A percentile compares a stretch with the other conserved stretches of the same genome.
Conservation (phyloP, 768 basidiomycete species). For the Mycena epipterygia region DNA sequence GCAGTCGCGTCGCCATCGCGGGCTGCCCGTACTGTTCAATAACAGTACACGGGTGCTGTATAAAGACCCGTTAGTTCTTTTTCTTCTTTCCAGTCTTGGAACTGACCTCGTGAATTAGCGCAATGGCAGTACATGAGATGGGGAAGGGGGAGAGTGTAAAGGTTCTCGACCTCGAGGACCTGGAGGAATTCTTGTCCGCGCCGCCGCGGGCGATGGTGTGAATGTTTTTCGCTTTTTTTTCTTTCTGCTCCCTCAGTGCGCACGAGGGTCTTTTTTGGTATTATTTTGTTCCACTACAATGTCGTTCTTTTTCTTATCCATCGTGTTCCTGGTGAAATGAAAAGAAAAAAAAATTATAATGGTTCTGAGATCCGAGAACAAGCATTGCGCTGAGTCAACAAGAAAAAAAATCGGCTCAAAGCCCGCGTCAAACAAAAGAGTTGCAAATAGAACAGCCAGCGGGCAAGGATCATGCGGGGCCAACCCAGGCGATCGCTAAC, state of each 20-base stretch:
- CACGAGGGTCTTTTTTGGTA: too few relatives aligned
- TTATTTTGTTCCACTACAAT: slow-evolving; percentile 10
- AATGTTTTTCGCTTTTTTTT: too few relatives aligned
- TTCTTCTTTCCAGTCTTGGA: slow-evolving; percentile 3
- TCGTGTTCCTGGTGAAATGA: slow-evolving; percentile 4
- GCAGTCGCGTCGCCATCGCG: neutral
- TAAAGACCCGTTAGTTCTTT: neutral
- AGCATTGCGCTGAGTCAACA: neutral
- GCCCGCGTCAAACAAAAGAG: too few relatives aligned
- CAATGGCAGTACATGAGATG: slow-evolving; percentile 3
- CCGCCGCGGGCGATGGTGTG: neutral
- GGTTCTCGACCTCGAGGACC: slow-evolving; percentile 8
- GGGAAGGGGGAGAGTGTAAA: slow-evolving; percentile 2
- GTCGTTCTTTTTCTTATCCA: neutral
- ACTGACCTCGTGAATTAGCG: neutral
- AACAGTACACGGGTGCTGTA: slow-evolving; percentile 7
- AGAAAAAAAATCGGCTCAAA: too few relatives aligned
- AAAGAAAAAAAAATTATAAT: neutral
- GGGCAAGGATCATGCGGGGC: too few relatives aligned
- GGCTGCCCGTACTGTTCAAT: slow-evolving; percentile 7
- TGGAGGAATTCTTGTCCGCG: slow-evolving; percentile 5
- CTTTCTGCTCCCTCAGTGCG: too few relatives aligned
- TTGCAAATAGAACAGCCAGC: too few relatives aligned
- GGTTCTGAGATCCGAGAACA: neutral
- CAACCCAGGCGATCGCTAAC: too few relatives aligned